Evolutionary conservation across 352 stramenopile species (phyloP), one percentile per base, ranked within the genome.

Genomic region (Globisporangium nunn): DNA sequence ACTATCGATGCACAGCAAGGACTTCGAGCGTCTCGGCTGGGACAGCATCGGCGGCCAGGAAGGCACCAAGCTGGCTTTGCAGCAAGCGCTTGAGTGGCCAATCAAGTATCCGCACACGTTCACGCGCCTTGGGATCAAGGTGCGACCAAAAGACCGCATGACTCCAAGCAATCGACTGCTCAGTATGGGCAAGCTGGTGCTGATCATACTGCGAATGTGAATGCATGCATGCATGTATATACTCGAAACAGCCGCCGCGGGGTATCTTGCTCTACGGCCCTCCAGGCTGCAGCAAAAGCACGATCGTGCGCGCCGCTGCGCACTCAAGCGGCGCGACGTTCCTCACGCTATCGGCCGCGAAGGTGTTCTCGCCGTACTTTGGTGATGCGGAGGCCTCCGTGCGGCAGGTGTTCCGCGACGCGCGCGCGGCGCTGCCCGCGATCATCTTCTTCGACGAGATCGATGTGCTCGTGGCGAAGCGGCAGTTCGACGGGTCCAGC

Each of bases 391-490:
- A 97, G 60, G 81, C 85, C 3, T 68, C 73, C 1, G 75, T 97
- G 31, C 80, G 85, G 17, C 75, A 91, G 40, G 75, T 92, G 35
- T 94, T 94, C 50, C 74, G 67, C 0, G 75, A 92, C 33, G 89
- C 91, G 6, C 68, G 88, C 14, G 72, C 78, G 2, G 87, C 87
- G 4, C 63, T 85, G 11, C 90, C 90, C 1, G 82, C 93, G 12
- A 98, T 99, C 49, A 73, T 97, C 33, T 97, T 97, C 65, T 84
- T 97, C 50, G 77, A 96, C 55, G 82, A 96, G 72, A 85, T 95
- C 51, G 82, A 97, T 59, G 84, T 89, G 6, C 68, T 96, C 33
- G 88, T 96, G 18, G 63, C 79, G 15, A 94, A 95, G 66, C 78
- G 85, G 7, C 71, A 78, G 37, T 91, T 91, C 30, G 77, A 80